phyloP scores from a whole-genome alignment of 306 rosid genomes.

The Argentina anserina region DNA sequence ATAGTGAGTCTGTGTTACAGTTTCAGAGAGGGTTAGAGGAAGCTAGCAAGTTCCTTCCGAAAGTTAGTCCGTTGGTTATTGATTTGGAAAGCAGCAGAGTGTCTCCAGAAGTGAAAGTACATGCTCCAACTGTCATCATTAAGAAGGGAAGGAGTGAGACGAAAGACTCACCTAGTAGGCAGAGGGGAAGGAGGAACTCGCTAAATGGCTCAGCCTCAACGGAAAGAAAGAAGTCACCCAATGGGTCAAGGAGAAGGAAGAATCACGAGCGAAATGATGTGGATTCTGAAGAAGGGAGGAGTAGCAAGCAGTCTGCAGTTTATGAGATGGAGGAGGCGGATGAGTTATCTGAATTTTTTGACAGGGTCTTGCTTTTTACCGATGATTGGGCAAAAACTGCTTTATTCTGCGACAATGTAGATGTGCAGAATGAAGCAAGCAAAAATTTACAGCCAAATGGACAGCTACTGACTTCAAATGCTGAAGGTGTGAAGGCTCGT shows the following conservation, averaged over 20 bases:
- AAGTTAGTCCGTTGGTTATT: conserved; percentile 33
- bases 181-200: conserved; percentile 41
- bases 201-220: conserved; percentile 18
- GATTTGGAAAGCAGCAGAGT: conserved; percentile 31
- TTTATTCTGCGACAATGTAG: conserved; percentile 10
- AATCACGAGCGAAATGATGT: conserved; percentile 30
- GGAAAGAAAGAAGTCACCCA: conserved; percentile 22
- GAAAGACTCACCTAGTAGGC: conserved; percentile 33
- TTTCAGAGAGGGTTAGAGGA: conserved; percentile 79
- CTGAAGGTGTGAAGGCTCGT: conserved; percentile 20
- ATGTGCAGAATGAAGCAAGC: conserved; percentile 13
- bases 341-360: conserved; percentile 32
- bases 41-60: conserved; percentile 86
- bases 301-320: conserved; percentile 39
- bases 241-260: conserved; percentile 27
- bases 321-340: conserved; percentile 7
- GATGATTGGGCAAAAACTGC: not conserved
- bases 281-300: conserved; percentile 36
- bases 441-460: conserved; percentile 12
- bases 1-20: conserved; percentile 58
- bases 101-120: conserved; percentile 24
- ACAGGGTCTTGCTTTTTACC: conserved; percentile 31
- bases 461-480: conserved; percentile 11
- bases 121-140: conserved; percentile 8
- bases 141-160: conserved; percentile 30